phyloP scores from a whole-genome alignment of 345 rosid species.

The Lepidium sativum region DNA sequence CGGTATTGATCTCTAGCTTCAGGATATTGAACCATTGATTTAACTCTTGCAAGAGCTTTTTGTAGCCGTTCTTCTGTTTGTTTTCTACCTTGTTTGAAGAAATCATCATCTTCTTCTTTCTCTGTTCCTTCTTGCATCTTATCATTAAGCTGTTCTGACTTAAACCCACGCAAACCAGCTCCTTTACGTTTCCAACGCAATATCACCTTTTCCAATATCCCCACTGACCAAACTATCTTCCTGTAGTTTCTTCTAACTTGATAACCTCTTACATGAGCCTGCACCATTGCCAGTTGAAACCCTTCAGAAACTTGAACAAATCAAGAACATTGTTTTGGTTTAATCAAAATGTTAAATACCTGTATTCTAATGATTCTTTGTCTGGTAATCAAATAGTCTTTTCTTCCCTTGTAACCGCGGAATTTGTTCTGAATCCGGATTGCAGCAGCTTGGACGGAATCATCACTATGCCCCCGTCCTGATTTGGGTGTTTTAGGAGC shows the following conservation, averaged over 20 bases:
- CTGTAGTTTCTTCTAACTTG: slow-evolving; percentile 75
- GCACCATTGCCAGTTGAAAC: slow-evolving; percentile 17
- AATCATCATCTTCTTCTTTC: slow-evolving; percentile 74
- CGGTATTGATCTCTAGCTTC: slow-evolving; percentile 89
- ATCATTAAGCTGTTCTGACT: slow-evolving; percentile 44
- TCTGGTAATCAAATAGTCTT: slow-evolving; percentile 62
- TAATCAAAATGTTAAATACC: slow-evolving; percentile 32
- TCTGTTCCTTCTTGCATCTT: slow-evolving; percentile 32
- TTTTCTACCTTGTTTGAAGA: slow-evolving; percentile 77
- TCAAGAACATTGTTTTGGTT: background rate
- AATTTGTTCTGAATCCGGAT: slow-evolving; percentile 77
- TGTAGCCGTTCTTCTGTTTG: slow-evolving; percentile 77
- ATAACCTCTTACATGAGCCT: slow-evolving; percentile 95
- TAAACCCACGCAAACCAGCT: slow-evolving; percentile 85
- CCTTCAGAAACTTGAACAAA: background rate
- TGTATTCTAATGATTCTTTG: slow-evolving; percentile 81
- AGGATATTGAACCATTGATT: slow-evolving; percentile 85
- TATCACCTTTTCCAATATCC: slow-evolving; percentile 83
- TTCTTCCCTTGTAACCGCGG: slow-evolving; percentile 85
- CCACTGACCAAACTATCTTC: slow-evolving; percentile 86
- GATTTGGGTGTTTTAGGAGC: slow-evolving; percentile 37
- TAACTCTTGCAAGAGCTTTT: slow-evolving; percentile 79
- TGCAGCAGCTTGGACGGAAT: slow-evolving; percentile 71
- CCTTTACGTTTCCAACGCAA: slow-evolving; percentile 94
- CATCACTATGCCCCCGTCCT: slow-evolving; percentile 48